Evolutionary conservation across 2,329 filamentous ascomycete genomes (phyloP).

Genomic region (Allantophomopsis cytisporea): DNA sequence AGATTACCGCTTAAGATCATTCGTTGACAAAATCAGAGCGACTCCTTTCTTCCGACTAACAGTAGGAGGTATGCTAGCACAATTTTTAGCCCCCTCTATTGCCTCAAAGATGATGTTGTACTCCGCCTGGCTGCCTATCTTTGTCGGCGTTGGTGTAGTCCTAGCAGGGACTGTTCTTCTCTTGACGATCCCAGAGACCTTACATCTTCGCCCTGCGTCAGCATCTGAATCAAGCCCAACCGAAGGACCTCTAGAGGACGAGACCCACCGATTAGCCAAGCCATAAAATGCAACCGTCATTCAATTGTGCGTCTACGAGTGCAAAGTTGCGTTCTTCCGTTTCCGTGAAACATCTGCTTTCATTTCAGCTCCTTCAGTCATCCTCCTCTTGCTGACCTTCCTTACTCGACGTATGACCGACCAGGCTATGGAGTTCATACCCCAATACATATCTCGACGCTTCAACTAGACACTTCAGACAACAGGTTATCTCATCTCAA

Average conservation of each 20-base stretch:
- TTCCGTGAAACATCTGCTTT: slow-evolving; percentile 6
- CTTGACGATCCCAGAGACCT: slow-evolving; percentile 17
- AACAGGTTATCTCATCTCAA: slow-evolving; percentile 12
- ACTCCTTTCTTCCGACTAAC: slow-evolving; percentile 20
- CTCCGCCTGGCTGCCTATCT: slow-evolving; percentile 13
- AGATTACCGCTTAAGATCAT: background rate
- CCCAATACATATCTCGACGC: slow-evolving; percentile 15
- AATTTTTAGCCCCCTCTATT: slow-evolving; percentile 22
- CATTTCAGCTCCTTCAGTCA: slow-evolving; percentile 11
- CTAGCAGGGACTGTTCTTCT: slow-evolving; percentile 9
- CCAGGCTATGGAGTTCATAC: slow-evolving; percentile 6
- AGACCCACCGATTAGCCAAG: too few species aligned
- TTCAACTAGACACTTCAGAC: slow-evolving; percentile 12
- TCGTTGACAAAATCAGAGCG: slow-evolving; percentile 13
- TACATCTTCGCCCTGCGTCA: slow-evolving; percentile 7
- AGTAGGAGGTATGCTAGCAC: slow-evolving; percentile 17
- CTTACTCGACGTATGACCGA: background rate
- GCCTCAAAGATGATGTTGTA: slow-evolving; percentile 21
- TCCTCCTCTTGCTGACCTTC: slow-evolving; percentile 17
- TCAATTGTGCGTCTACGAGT: too few species aligned
- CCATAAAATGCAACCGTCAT: too few species aligned
- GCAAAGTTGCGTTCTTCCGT: too few species aligned
- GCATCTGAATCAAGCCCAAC: too few species aligned
- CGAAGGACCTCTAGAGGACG: too few species aligned
- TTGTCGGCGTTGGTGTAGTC: slow-evolving; percentile 7